Base-by-base conservation (phyloP, 768 basidiomycete genomes). In the Tylopilus sp. region DNA sequence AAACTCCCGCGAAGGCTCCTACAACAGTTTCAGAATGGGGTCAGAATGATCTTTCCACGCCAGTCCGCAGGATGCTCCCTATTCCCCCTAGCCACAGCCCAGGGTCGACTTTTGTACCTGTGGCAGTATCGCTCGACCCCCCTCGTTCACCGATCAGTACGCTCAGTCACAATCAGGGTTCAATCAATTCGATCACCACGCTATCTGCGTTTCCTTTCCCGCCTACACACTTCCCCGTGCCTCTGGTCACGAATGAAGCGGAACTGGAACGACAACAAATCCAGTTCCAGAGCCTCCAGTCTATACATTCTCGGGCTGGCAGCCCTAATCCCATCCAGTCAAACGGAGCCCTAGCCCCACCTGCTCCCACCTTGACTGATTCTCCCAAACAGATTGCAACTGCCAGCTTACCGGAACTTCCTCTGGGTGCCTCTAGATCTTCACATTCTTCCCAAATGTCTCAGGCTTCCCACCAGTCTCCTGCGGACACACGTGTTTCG, bases 161-260 rank as follows among this genome's bases (percentile, higher is more conserved):
- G 31, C 48, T 31, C 13, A 55, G 46, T 28, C 62, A 63, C 33
- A 60, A 57, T 13, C 67, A 70, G 31, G 68, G 67, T 19, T 70
- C 68, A 0, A 57, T 71, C 55, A 70, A 67, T 50, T 84, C 84
- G 25, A 76, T 87, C n/a, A 77, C 84, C 19, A 85, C 86, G 1
- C 72, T 90, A 22, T 86, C 84, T 29, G 84, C 83, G 1, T 90
- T 90, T 66, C 88, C 88, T 22, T 69, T 78, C 0, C 88, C 88
- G 16, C 88, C 88, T 0, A 81, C 80, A 1, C 86, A 89, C 64
- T 81, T 85, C 53, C 87, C 87, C 13, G 68, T 85, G 14, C 87
- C 84, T 31, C 78, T 80, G 6, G 59, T 58, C 4, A 47, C 41
- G 53, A 65, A 49, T 24, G 62, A 71, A 21, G 51, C 54, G 19